phyloP scores from a whole-genome alignment of 768 basidiomycete genomes.

The Lentinus brumalis region DNA sequence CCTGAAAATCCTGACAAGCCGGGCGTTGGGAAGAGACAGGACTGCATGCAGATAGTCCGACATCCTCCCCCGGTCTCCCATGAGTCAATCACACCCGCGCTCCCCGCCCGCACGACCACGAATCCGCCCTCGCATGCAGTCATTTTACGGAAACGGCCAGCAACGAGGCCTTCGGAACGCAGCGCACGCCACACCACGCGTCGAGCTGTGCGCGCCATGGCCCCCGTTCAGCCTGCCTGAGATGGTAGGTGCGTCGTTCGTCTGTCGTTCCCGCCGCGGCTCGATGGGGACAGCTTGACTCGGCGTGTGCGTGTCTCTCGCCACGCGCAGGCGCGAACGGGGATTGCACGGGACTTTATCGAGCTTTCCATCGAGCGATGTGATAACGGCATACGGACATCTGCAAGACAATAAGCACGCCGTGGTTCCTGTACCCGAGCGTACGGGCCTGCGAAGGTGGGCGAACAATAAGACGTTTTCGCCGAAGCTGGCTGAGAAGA shows the following conservation, averaged over 20 bases:
- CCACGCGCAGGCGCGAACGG: constrained; percentile 21
- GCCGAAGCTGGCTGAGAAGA: constrained; percentile 23
- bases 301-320: constrained; percentile 22
- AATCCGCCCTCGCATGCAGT: constrained; percentile 3
- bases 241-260: not conserved
- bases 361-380: constrained; percentile 17
- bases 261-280: not conserved
- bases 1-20: constrained; percentile 4
- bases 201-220: not conserved
- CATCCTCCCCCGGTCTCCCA: constrained; percentile 7
- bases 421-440: constrained; percentile 20
- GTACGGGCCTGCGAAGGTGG: constrained; percentile 19
- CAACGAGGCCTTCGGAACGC: constrained; percentile 20
- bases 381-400: constrained; percentile 29
- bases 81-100: constrained; percentile 14
- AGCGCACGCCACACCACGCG: not conserved
- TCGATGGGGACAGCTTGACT: constrained; percentile 20
- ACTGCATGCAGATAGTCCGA: constrained; percentile 7
- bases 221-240: constrained; percentile 14
- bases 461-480: constrained; percentile 27
- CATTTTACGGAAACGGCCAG: constrained; percentile 15
- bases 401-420: constrained; percentile 27
- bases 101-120: constrained; percentile 1
- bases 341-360: constrained; percentile 27
- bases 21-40: not conserved